Percentiles rank a stretch among this genome's conserved stretches.
Evolutionary conservation across 768 basidiomycete genomes (phyloP).

Genomic region (Xerocomus potaroensis): DNA sequence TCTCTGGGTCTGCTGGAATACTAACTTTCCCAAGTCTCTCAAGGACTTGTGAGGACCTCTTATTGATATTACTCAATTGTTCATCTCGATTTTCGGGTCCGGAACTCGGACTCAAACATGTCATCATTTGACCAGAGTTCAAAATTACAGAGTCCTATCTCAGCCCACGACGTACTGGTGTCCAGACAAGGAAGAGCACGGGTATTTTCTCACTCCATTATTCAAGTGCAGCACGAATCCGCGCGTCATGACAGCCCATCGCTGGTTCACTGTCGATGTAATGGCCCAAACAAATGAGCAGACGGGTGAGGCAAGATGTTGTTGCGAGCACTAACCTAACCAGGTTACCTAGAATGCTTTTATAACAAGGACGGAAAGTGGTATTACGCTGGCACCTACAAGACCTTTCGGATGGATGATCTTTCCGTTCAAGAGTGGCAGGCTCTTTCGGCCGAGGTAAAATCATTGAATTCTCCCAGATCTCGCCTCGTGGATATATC

Average conservation of each 20-base stretch:
- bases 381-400: conserved; percentile 83
- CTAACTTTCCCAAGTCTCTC: conserved; percentile 40
- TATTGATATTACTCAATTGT: background rate
- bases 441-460: conserved; percentile 59
- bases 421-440: conserved; percentile 67
- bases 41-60: conserved; percentile 47
- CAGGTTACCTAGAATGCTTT: conserved; percentile 57
- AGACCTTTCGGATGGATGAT: conserved; percentile 59
- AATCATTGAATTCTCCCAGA: background rate
- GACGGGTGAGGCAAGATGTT: conserved; percentile 43
- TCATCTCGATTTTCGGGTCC: background rate
- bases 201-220: conserved; percentile 66
- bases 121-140: conserved; percentile 43
- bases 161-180: conserved; percentile 73
- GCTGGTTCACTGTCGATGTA: conserved; percentile 66
- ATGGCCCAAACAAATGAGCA: conserved; percentile 54
- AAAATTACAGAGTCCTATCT: conserved; percentile 64
- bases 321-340: background rate
- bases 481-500: conserved; percentile 4
- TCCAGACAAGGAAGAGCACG: conserved; percentile 77
- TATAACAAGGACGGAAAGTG: conserved; percentile 76
- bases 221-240: conserved; percentile 82
- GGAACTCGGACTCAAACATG: background rate
- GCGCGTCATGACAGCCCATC: conserved; percentile 69
- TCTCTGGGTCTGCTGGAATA: background rate